These are phyloP conservation scores for Ceratonia siliqua DNA, from an alignment of 306 rosid genomes.

Conservation along the genomic window DNA sequence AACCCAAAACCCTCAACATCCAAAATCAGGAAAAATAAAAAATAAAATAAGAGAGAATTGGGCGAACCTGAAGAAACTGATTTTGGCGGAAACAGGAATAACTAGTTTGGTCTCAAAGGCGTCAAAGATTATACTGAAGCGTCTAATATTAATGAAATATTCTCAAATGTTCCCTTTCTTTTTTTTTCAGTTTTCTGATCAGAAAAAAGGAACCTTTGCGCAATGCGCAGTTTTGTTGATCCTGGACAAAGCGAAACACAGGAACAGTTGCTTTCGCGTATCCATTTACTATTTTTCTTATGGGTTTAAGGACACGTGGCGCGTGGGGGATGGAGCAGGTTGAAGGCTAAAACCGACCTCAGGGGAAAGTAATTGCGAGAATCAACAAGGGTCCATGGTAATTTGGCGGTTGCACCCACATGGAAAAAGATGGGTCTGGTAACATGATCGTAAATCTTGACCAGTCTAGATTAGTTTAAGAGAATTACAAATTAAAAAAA, in stretches of 20 bases:
- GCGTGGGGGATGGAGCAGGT: not conserved
- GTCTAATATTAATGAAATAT: not conserved
- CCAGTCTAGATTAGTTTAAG: too few species aligned
- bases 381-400: too few species aligned
- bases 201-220: not conserved
- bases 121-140: slow-evolving; percentile 26
- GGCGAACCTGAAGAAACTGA: slow-evolving; percentile 48
- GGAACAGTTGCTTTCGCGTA: not conserved
- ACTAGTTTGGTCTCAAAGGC: slow-evolving; percentile 21
- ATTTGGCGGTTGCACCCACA: too few species aligned
- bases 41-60: not conserved
- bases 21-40: not conserved
- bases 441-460: too few species aligned
- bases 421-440: too few species aligned
- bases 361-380: too few species aligned
- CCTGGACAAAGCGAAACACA: slow-evolving; percentile 31
- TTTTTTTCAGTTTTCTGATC: slow-evolving; percentile 21
- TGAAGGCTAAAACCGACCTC: too few species aligned
- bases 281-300: not conserved
- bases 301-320: slow-evolving; percentile 29
- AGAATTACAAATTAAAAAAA: too few species aligned
- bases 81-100: slow-evolving; percentile 12
- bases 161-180: not conserved
- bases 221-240: slow-evolving; percentile 37
- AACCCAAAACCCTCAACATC: slow-evolving; percentile 57